phyloP scores from a whole-genome alignment of 345 rosid species.

The Salix arbutifolia region DNA sequence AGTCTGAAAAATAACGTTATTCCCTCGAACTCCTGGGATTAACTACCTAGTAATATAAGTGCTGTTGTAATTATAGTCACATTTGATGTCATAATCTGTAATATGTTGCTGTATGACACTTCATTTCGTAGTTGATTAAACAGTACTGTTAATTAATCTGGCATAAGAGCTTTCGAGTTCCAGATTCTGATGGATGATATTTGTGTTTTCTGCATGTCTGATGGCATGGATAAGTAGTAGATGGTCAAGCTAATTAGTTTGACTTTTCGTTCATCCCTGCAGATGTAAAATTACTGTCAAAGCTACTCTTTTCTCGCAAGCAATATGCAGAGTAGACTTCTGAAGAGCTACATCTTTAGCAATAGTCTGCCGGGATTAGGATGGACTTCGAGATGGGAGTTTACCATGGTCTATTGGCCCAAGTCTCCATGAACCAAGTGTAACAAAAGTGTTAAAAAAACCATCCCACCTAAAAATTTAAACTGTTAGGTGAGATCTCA shows the following conservation, averaged over 20 bases:
- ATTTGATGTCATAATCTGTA: not conserved
- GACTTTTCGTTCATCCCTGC: not conserved
- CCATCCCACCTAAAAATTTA: too few relatives aligned
- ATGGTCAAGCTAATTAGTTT: not conserved
- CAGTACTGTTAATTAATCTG: not conserved
- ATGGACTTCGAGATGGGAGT: too few relatives aligned
- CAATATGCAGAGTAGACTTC: not conserved
- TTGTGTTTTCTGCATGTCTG: not conserved
- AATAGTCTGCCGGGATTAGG: too few relatives aligned
- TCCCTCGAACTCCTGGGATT: conserved; percentile 10
- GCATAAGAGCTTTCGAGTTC: not conserved
- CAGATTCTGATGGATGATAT: not conserved
- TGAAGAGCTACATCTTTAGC: too few relatives aligned
- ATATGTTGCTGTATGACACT: not conserved
- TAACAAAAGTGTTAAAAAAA: too few relatives aligned
- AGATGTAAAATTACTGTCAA: not conserved
- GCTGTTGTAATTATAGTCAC: not conserved
- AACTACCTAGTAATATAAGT: not conserved
- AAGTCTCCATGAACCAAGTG: too few relatives aligned
- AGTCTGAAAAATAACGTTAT: conserved; percentile 15
- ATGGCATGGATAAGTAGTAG: not conserved
- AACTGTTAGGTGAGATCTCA: too few relatives aligned
- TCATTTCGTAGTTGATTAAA: not conserved
- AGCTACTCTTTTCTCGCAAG: not conserved
- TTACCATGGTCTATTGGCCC: too few relatives aligned